Base-by-base conservation (phyloP, 1,139 yeast genomes). In the Nakaseomyces kungkrabaensis region DNA sequence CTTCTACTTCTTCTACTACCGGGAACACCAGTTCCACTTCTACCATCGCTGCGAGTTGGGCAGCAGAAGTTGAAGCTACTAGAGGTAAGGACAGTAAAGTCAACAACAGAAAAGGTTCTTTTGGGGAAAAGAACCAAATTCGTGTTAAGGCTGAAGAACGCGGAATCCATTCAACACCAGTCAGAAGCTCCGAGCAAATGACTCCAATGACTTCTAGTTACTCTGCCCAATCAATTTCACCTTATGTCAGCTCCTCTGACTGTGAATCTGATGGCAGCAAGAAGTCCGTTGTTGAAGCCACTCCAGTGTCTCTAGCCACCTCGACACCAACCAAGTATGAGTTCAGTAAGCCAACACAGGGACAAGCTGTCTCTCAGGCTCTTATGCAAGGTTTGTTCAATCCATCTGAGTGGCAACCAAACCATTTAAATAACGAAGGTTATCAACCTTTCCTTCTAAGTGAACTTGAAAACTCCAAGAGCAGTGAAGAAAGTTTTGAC, bases 361-460 rank as follows among this genome's bases (percentile, higher is more conserved):
- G 44, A 41, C 33, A 41, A 29, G 9, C 33, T 13, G 34, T 41
- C 34, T 29, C 44, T 27, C 44, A 41, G 25, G 33, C 44, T 27
- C 34, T 41, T 41, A 29, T 41, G 44, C 44, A 41, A 41, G 34
- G 34, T 41, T 41, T 41, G 34, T 29, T 41, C 44, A 41, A 41
- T 29, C 34, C 44, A n/a, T 27, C 34, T 41, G 44, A 41, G 34
- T 41, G 44, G 44, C 44, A 27, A 29, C 25, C 44, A 27, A 27
- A n/a, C 33, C 42, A 7, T 10, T 22, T 41, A n/a, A 41, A 9
- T 25, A 11, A n/a, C 34, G 44, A 41, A 27, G 13, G 24, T 17
- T 41, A 29, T 11, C 34, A 27, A 27, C 44, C 44, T n/a, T 41
- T 41, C 44, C 5, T 41, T 27, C 22, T 29, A 3, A 34, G 44